A percentile compares a stretch with the other conserved stretches of the same genome.
These are phyloP conservation scores for Solanum pennellii DNA, from an alignment of 257 asterid species.

Conservation along the genomic window DNA sequence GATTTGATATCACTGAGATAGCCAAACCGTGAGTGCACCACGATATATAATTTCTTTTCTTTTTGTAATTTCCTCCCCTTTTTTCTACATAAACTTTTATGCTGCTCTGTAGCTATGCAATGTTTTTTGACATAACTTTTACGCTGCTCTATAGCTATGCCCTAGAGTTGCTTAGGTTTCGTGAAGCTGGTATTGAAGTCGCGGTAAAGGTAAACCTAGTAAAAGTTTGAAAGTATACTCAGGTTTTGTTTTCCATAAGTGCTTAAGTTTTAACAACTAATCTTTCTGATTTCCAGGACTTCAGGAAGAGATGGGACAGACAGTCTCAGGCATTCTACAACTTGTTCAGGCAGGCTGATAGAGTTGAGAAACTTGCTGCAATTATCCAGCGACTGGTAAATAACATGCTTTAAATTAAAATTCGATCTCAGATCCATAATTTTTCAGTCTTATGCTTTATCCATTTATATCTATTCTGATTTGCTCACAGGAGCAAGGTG, in stretches of 20 bases:
- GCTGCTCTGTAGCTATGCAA: slow-evolving; percentile 48
- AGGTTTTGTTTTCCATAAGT: neutral
- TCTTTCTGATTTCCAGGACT: slow-evolving; percentile 45
- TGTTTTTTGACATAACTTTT: neutral
- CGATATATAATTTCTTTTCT: neutral
- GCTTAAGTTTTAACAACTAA: neutral
- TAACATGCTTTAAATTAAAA: neutral
- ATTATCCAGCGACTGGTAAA: slow-evolving; percentile 72
- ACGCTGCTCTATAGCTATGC: slow-evolving; percentile 56
- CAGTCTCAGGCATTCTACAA: slow-evolving; percentile 86
- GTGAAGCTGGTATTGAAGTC: slow-evolving; percentile 95
- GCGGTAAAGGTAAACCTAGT: slow-evolving; percentile 41
- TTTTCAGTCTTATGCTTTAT: neutral
- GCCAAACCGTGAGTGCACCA: slow-evolving; percentile 78
- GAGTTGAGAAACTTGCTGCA: slow-evolving; percentile 85
- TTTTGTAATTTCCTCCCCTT: neutral
- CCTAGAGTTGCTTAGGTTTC: slow-evolving; percentile 78
- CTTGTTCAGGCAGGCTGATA: slow-evolving; percentile 93
- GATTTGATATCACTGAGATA: slow-evolving; percentile 95
- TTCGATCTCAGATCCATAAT: neutral
- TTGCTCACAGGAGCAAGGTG: slow-evolving; percentile 80
- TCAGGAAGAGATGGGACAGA: slow-evolving; percentile 82
- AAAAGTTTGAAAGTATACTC: neutral
- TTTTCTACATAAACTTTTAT: neutral
- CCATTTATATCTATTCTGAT: neutral